Evolutionary conservation across 495 filamentous ascomycete genomes (phyloP).

Genomic region (Venustampulla echinocandica): DNA sequence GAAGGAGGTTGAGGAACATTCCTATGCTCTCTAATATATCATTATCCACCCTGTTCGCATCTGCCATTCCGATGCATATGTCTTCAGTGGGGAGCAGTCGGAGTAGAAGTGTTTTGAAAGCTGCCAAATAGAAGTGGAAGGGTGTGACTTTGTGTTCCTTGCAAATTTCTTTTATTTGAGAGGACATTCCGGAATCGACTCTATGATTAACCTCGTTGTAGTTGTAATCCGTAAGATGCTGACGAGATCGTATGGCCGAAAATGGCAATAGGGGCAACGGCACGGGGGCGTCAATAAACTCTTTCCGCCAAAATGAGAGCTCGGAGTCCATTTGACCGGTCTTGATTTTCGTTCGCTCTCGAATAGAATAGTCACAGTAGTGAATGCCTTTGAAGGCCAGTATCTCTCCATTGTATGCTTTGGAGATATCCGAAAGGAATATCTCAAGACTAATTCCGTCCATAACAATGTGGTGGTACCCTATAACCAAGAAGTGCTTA

Average conservation of each 20-base stretch:
- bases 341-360: conserved; percentile 4
- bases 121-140: conserved; percentile 28
- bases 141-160: conserved; percentile 3
- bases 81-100: conserved; percentile 21
- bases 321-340: conserved; percentile 5
- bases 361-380: conserved; percentile 18
- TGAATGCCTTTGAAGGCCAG: conserved; percentile 6
- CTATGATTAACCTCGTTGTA: not conserved
- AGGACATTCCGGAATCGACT: not conserved
- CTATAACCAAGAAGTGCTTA: conserved; percentile 17
- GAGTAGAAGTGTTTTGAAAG: conserved; percentile 18
- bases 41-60: conserved; percentile 25
- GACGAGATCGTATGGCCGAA: not conserved
- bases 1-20: conserved; percentile 21
- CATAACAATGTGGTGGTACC: conserved; percentile 38
- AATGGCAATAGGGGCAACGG: conserved; percentile 32
- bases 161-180: conserved; percentile 10
- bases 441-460: conserved; percentile 37
- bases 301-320: conserved; percentile 30
- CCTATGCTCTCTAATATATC: conserved; percentile 13
- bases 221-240: not conserved
- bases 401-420: conserved; percentile 26
- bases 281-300: conserved; percentile 22
- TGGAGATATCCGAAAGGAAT: conserved; percentile 31
- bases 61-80: conserved; percentile 37